phyloP scores from a whole-genome alignment of 305 asterid genomes.

The Vinca major region DNA sequence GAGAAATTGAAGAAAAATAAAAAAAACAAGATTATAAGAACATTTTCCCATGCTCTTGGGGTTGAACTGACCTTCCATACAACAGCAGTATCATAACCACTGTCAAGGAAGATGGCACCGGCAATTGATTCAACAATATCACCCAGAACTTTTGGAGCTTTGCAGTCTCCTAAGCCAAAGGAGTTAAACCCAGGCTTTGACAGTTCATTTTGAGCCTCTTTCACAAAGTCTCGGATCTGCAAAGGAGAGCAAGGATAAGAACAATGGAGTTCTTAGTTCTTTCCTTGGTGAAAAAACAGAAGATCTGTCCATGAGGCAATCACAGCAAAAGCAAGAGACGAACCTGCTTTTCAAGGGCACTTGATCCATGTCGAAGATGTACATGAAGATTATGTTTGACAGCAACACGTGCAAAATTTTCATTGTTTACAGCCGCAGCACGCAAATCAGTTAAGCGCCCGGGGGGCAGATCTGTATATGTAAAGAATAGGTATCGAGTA shows the following conservation, averaged over 20 bases:
- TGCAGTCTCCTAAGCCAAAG: conserved; percentile 96
- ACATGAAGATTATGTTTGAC: conserved; percentile 80
- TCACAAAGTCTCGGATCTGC: conserved; percentile 89
- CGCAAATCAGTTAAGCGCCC: conserved; percentile 98
- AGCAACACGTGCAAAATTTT: conserved; percentile 96
- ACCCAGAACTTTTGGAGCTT: conserved; percentile 99
- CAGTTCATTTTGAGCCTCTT: conserved; percentile 68
- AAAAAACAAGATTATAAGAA: background rate
- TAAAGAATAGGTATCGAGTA: conserved; percentile 78
- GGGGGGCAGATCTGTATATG: conserved; percentile 95
- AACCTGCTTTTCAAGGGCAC: conserved; percentile 96
- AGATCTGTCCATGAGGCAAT: background rate
- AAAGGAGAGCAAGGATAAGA: conserved; percentile 12
- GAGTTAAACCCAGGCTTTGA: conserved; percentile 85
- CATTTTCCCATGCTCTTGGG: background rate
- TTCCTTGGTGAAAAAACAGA: background rate
- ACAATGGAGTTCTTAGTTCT: background rate
- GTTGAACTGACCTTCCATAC: conserved; percentile 75
- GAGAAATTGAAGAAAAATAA: background rate
- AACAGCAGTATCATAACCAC: conserved; percentile 63
- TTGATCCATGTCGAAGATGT: conserved; percentile 98
- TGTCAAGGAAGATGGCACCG: conserved; percentile 92
- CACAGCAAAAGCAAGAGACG: background rate
- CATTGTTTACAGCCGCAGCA: conserved; percentile 99
- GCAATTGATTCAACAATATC: conserved; percentile 97